Percentiles rank a stretch among this genome's conserved stretches.
Evolutionary conservation across 306 rosid genomes (phyloP).

Genomic region (Alnus glutinosa): DNA sequence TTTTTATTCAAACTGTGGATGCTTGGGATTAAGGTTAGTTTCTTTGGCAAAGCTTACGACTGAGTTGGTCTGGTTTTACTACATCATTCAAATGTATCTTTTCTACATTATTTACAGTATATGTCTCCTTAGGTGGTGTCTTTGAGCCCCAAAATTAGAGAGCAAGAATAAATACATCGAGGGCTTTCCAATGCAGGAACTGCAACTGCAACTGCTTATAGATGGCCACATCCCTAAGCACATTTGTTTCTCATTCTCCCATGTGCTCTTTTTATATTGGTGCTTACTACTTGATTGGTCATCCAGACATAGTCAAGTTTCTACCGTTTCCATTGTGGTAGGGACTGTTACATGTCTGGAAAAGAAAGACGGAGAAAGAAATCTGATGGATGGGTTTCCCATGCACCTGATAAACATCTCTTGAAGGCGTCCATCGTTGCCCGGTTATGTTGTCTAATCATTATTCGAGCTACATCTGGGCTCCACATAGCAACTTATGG

Average conservation of each 20-base stretch:
- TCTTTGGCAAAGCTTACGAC: not conserved
- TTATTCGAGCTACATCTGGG: conserved; percentile 7
- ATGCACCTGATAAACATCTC: not conserved
- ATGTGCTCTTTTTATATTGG: no score
- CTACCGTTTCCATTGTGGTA: not conserved
- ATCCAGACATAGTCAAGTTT: not conserved
- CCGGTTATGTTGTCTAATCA: not conserved
- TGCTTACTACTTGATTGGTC: no score
- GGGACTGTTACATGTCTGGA: not conserved
- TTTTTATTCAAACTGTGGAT: not conserved
- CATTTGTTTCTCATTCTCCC: not conserved
- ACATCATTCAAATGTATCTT: not conserved
- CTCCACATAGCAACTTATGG: not conserved
- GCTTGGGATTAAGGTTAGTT: no score
- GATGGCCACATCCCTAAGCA: not conserved
- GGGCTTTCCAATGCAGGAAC: not conserved
- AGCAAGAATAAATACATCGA: not conserved
- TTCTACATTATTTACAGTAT: not conserved
- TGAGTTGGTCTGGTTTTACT: not conserved
- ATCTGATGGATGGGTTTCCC: not conserved
- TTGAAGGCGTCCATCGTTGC: not conserved
- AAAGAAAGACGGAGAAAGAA: not conserved
- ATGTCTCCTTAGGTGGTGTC: not conserved
- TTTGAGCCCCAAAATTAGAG: not conserved
- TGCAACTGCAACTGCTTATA: not conserved